A percentile compares a stretch with the other conserved stretches of the same genome.
Evolutionary conservation across 345 rosid species (phyloP).

Genomic region (Excoecaria agallocha): DNA sequence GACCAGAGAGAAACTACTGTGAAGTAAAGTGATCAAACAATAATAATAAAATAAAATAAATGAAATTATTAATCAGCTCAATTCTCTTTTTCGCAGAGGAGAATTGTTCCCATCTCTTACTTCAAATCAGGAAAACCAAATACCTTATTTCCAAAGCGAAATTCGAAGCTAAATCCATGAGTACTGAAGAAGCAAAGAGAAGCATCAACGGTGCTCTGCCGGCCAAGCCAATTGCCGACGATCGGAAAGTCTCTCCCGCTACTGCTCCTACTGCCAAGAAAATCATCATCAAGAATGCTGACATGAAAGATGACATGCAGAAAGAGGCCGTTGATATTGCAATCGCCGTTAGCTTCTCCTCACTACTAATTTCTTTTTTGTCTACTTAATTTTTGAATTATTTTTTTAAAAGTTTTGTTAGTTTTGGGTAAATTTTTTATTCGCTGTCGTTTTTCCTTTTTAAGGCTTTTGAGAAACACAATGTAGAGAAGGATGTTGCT

Average conservation of each 20-base stretch:
- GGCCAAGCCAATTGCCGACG: constrained; percentile 48
- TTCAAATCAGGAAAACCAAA: neutral
- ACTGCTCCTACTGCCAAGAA: constrained; percentile 44
- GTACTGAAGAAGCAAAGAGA: constrained; percentile 50
- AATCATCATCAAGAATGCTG: constrained; percentile 83
- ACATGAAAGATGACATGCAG: constrained; percentile 96
- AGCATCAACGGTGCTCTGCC: constrained; percentile 41
- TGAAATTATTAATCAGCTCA: neutral
- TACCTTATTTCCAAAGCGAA: neutral
- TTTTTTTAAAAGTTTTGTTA: neutral
- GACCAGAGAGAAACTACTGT: neutral
- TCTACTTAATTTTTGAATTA: neutral
- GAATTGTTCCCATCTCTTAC: neutral
- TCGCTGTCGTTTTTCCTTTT: neutral
- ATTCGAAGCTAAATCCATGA: constrained; percentile 31
- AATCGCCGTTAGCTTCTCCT: constrained; percentile 46
- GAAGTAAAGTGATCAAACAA: neutral
- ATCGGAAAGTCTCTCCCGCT: constrained; percentile 46
- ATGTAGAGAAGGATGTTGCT: constrained; percentile 93
- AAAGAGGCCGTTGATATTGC: constrained; percentile 86
- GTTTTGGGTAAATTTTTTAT: neutral
- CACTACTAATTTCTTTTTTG: neutral
- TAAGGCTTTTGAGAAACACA: constrained; percentile 79
- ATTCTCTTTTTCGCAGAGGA: neutral
- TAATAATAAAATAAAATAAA: neutral